phyloP scores from a whole-genome alignment of 2,329 filamentous ascomycete genomes.

The Sclerotinia sclerotiorum region DNA sequence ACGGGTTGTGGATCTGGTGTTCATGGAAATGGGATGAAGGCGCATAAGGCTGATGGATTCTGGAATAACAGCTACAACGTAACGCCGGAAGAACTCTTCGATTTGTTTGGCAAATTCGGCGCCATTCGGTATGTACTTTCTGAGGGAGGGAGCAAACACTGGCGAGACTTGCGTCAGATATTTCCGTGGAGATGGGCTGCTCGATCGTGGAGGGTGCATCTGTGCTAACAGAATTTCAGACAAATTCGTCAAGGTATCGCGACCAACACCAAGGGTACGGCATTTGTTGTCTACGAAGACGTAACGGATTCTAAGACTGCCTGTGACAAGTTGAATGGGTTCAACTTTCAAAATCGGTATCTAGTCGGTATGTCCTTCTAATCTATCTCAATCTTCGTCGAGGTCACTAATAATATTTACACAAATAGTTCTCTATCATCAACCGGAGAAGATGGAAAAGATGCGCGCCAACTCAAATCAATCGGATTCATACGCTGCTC shows the following conservation, averaged over 20 bases:
- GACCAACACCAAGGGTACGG: slow-evolving; percentile 95
- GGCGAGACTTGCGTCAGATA: background rate
- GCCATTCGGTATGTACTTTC: slow-evolving; percentile 75
- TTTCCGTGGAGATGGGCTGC: slow-evolving; percentile 2
- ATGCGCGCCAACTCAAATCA: slow-evolving; percentile 61
- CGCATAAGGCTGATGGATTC: slow-evolving; percentile 50
- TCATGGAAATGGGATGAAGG: slow-evolving; percentile 49
- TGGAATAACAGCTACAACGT: slow-evolving; percentile 81
- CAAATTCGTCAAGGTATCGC: slow-evolving; percentile 99
- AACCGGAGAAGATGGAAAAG: slow-evolving; percentile 75
- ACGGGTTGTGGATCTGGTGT: slow-evolving; percentile 22
- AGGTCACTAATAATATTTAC: slow-evolving; percentile 22
- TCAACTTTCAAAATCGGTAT: slow-evolving; percentile 99
- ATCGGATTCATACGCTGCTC: slow-evolving; percentile 79
- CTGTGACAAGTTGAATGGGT: slow-evolving; percentile 99
- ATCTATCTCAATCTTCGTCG: slow-evolving; percentile 9
- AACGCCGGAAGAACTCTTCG: slow-evolving; percentile 94
- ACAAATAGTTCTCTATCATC: slow-evolving; percentile 66
- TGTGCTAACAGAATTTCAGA: slow-evolving; percentile 48
- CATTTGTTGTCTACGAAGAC: slow-evolving; percentile 99
- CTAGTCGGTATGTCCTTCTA: slow-evolving; percentile 74
- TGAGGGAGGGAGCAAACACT: background rate
- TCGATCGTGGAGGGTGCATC: slow-evolving; percentile 17
- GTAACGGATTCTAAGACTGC: slow-evolving; percentile 98
- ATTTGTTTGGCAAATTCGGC: slow-evolving; percentile 97